phyloP scores from a whole-genome alignment of 371 early-diverging fungal species.

The Capillidium heterosporum region DNA sequence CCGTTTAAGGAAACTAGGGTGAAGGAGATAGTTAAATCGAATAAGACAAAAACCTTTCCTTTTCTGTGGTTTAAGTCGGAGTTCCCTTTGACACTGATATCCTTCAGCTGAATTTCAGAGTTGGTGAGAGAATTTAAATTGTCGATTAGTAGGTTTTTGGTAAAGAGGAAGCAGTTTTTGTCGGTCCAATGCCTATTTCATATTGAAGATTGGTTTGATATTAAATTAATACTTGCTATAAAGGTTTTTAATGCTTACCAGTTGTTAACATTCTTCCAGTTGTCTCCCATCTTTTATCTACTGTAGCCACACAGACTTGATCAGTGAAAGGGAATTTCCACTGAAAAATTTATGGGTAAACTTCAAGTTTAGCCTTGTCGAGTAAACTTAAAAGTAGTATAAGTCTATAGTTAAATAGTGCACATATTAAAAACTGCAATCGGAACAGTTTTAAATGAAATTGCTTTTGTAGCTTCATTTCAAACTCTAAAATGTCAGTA shows the following conservation, averaged over 20 bases:
- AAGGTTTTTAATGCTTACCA: constrained; percentile 14
- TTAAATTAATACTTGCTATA: neutral
- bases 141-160: constrained; percentile 47
- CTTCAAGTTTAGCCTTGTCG: too few species aligned
- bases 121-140: constrained; percentile 34
- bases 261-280: constrained; percentile 59
- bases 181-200: constrained; percentile 56
- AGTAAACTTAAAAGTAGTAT: too few species aligned
- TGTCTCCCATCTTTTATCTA: constrained; percentile 14
- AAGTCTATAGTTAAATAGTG: too few species aligned
- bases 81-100: constrained; percentile 42
- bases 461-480: too few species aligned
- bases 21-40: constrained; percentile 26
- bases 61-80: constrained; percentile 75
- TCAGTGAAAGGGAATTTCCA: too few species aligned
- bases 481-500: too few species aligned
- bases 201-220: neutral
- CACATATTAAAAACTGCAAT: too few species aligned
- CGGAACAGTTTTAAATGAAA: too few species aligned
- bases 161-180: constrained; percentile 44
- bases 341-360: too few species aligned
- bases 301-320: too few species aligned
- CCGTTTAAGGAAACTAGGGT: constrained; percentile 9
- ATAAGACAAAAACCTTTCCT: constrained; percentile 70
- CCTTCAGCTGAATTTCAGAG: constrained; percentile 20